Base-by-base conservation (phyloP, 106 monocot species). In the Acorus calamus region DNA sequence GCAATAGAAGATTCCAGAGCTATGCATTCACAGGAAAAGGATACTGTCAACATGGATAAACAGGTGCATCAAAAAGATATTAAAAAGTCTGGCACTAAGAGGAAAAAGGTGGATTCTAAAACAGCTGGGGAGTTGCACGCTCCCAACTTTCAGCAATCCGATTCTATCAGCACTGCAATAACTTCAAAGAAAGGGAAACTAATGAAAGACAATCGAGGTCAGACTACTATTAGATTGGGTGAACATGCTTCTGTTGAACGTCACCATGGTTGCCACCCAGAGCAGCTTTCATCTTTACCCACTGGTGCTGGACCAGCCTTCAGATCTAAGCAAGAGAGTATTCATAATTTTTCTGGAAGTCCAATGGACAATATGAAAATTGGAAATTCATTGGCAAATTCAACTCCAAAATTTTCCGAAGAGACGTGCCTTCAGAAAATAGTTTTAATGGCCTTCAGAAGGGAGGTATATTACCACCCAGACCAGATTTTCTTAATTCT, bases 81-180 rank as follows among this genome's bases (percentile, higher is more conserved):
- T 46, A 84, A 81, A 59, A 88, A 81, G 66, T 59, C 78, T 67
- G 57, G 47, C 56, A 48, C 69, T 47, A 99, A 99, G 79, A 45
- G 98, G 62, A 98, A 98, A 83, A 99, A 85, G 61, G 53, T 69
- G 57, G 84, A 91, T 61, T 72, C 80, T 44, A 91, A 79, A 81
- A 69, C 71, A 47, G 61, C 79, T 14, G 62, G 67, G 8, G 77
- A 85, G 60, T 57, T 62, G 45, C 78, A 76, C 42, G 74, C 75
- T 64, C 79, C 87, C 46, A 80, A 77, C 12, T 75, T 71, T 14
- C 76, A 81, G 53, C 74, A 79, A 60, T 73, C 88, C 49, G 88
- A 84, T 70, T 66, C 70, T 67, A 56, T 57, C 8, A 63, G 76
- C 47, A 72, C 78, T 56, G 69, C 77, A 50, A 69, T 72, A 10